These are phyloP conservation scores for Salvia miltiorrhiza DNA, from an alignment of 257 asterid species.

Conservation along the genomic window DNA sequence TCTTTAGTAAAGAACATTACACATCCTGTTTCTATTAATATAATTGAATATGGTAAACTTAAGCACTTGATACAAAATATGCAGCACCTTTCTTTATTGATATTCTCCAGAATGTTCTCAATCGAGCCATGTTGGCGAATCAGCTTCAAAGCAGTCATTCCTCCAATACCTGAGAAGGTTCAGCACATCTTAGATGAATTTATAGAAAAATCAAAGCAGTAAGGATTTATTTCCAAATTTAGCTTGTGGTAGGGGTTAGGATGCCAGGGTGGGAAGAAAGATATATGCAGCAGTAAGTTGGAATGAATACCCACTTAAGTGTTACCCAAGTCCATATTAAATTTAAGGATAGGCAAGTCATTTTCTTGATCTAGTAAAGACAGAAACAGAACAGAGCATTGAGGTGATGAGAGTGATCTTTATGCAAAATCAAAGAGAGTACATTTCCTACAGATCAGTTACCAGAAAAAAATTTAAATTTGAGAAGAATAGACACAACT, in stretches of 20 bases:
- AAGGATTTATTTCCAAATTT: not conserved
- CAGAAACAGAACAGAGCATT: not conserved
- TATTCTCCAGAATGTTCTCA: conserved; percentile 80
- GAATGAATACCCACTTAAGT: not conserved
- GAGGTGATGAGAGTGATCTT: not conserved
- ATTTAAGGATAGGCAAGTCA: not conserved
- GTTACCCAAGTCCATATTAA: not conserved
- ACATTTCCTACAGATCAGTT: not conserved
- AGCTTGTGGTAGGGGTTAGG: not conserved
- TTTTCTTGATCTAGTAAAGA: conserved; percentile 12
- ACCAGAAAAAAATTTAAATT: not conserved
- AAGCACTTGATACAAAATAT: conserved; percentile 5
- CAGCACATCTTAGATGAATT: conserved; percentile 1
- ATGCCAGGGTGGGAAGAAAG: not conserved
- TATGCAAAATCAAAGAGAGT: not conserved
- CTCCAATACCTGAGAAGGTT: conserved; percentile 76
- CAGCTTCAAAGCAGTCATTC: conserved; percentile 92
- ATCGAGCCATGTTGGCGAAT: conserved; percentile 91
- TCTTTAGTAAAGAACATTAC: not conserved
- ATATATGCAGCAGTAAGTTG: not conserved
- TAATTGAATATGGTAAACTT: not conserved
- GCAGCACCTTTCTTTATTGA: conserved; percentile 86
- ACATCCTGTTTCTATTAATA: not conserved
- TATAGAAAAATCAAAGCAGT: not conserved
- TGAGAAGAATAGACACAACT: not conserved